Percentiles rank a stretch among this genome's conserved stretches.
phyloP scores from a whole-genome alignment of 108 stramenopile genomes.

The Parmales sp. region DNA sequence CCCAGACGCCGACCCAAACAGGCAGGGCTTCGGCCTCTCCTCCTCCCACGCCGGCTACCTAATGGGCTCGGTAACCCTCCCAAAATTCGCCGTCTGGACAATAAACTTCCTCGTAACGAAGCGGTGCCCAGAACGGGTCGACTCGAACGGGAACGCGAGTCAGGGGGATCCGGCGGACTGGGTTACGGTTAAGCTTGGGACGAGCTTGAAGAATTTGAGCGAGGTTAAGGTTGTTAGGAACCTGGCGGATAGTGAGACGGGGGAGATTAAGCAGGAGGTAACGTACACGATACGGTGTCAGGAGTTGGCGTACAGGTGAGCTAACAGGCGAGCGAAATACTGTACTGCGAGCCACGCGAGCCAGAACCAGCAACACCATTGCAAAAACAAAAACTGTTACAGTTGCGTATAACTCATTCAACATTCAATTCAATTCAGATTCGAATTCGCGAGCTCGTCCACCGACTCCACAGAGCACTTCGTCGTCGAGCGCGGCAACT shows the following conservation, averaged over 20 bases:
- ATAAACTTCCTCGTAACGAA: background rate
- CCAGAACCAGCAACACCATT: no score
- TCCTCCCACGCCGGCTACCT: background rate
- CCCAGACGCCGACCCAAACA: background rate
- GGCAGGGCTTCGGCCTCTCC: conserved; percentile 10
- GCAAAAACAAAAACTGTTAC: no score
- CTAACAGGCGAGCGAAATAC: no score
- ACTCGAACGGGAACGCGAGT: no score
- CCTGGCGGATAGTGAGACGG: conserved; percentile 20
- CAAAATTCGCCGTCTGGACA: background rate
- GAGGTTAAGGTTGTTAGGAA: conserved; percentile 18
- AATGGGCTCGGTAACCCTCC: background rate
- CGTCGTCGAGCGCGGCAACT: conserved; percentile 22
- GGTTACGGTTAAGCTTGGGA: conserved; percentile 18
- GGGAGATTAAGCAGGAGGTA: conserved; percentile 20
- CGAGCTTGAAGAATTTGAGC: background rate
- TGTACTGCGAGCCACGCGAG: no score
- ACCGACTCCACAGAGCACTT: conserved; percentile 16
- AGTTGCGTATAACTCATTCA: background rate
- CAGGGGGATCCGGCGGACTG: conserved; percentile 18
- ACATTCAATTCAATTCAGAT: background rate
- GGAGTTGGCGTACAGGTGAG: conserved; percentile 4
- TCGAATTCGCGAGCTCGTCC: conserved; percentile 23
- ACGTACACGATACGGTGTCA: conserved; percentile 18
- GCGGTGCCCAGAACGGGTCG: background rate